Evolutionary conservation across 371 early-diverging fungal genomes (phyloP).

Genomic region (Cladochytrium tenue): DNA sequence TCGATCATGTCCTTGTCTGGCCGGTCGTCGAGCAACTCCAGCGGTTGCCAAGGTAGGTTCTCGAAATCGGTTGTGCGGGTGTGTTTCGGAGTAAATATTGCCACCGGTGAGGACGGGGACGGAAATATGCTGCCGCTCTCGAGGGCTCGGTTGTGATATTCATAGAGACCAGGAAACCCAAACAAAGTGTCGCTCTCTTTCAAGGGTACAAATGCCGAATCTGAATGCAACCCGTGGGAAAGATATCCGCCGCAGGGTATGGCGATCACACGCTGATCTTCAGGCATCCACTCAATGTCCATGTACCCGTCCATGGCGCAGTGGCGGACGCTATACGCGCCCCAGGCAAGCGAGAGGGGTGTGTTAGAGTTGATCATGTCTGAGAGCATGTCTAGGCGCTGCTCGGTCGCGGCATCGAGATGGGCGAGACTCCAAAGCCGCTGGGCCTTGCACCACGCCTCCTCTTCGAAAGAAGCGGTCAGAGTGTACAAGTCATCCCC

Average conservation of each 20-base stretch:
- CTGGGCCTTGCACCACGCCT: conserved; percentile 47
- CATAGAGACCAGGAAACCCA: conserved; percentile 14
- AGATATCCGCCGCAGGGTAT: conserved; percentile 4
- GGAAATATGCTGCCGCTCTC: too few relatives aligned
- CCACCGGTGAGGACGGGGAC: not conserved
- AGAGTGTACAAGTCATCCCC: conserved; percentile 55
- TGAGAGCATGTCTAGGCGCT: not conserved
- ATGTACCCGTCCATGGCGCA: conserved; percentile 20
- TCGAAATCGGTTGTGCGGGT: not conserved
- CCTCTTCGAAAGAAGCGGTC: conserved; percentile 58
- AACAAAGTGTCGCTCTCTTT: not conserved
- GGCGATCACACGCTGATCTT: not conserved
- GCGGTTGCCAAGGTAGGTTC: conserved; percentile 23
- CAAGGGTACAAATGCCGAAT: not conserved
- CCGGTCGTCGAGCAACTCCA: not conserved
- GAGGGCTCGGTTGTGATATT: not conserved
- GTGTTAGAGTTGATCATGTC: not conserved
- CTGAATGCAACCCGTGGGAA: too few relatives aligned
- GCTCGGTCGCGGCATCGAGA: not conserved
- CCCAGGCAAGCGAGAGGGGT: conserved; percentile 43
- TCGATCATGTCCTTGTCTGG: conserved; percentile 53
- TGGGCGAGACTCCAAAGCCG: not conserved
- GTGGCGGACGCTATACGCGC: conserved; percentile 37
- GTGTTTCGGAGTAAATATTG: not conserved
- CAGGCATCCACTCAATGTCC: conserved; percentile 17